Evolutionary conservation across 495 filamentous ascomycete genomes (phyloP).

Genomic region (Xylaria venustula): DNA sequence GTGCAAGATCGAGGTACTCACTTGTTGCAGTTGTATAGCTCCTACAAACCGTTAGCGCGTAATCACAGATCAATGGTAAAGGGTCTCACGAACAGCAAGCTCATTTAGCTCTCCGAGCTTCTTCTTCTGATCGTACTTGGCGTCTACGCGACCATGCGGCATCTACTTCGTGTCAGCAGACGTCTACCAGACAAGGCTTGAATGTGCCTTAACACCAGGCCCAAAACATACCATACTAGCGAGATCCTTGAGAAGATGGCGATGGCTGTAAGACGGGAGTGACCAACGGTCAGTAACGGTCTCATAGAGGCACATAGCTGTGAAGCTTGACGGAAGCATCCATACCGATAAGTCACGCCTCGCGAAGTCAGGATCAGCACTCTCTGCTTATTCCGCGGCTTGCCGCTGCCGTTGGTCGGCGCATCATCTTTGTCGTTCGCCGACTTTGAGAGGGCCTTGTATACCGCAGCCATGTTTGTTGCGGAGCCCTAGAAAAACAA

Average conservation of each 20-base stretch:
- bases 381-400: conserved; percentile 65
- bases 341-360: conserved; percentile 84
- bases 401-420: conserved; percentile 33
- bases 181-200: background rate
- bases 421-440: conserved; percentile 48
- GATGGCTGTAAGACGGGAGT: conserved; percentile 66
- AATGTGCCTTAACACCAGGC: background rate
- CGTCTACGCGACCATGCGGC: conserved; percentile 89
- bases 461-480: conserved; percentile 92
- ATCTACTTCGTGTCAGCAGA: conserved; percentile 38
- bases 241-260: conserved; percentile 89
- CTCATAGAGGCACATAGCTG: background rate
- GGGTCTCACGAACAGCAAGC: conserved; percentile 54
- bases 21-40: conserved; percentile 98
- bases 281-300: background rate
- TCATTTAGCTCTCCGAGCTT: conserved; percentile 93
- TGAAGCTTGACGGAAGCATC: background rate
- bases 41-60: conserved; percentile 27
- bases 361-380: conserved; percentile 87
- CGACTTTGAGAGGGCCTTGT: conserved; percentile 83
- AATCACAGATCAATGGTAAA: background rate
- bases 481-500: background rate
- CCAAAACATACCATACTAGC: conserved; percentile 56
- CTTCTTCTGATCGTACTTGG: conserved; percentile 94
- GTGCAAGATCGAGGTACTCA: too few relatives aligned